Percentiles rank a stretch among this genome's conserved stretches.
phyloP scores from a whole-genome alignment of 495 filamentous ascomycete species.

The Neurospora sp. region DNA sequence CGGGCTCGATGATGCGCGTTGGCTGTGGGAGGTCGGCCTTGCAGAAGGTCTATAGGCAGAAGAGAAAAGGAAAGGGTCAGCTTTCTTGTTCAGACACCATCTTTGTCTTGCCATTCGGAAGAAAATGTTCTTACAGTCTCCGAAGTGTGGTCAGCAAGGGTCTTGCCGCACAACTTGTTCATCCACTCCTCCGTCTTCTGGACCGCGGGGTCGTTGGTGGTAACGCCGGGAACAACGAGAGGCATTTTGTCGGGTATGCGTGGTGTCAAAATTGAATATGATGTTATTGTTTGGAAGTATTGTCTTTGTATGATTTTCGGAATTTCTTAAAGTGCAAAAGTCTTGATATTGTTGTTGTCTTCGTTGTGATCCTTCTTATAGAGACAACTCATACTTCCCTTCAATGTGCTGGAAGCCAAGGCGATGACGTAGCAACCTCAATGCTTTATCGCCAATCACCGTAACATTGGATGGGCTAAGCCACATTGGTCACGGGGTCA shows the following conservation, averaged over 20 bases:
- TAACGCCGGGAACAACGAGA: conserved; percentile 69
- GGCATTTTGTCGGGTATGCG: conserved; percentile 49
- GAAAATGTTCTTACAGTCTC: conserved; percentile 29
- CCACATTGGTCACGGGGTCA: background rate
- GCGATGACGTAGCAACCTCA: background rate
- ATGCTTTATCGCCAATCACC: background rate
- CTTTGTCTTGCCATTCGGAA: background rate
- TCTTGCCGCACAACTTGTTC: conserved; percentile 71
- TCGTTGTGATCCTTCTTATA: background rate
- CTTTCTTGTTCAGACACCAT: background rate
- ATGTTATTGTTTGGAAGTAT: background rate
- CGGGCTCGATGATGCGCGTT: conserved; percentile 58
- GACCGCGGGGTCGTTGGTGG: conserved; percentile 40
- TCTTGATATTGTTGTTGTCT: background rate
- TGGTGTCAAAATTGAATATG: background rate
- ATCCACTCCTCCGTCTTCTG: conserved; percentile 55
- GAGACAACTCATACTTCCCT: background rate
- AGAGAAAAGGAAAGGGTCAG: background rate
- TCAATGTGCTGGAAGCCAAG: background rate
- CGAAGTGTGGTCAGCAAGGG: conserved; percentile 30
- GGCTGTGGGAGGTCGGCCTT: conserved; percentile 61
- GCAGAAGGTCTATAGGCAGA: conserved; percentile 56
- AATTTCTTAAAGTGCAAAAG: background rate
- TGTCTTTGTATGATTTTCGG: background rate
- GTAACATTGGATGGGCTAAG: background rate